These are phyloP conservation scores for Glomus cerebriforme DNA, from an alignment of 192 early-diverging fungal genomes.

Conservation along the genomic window DNA sequence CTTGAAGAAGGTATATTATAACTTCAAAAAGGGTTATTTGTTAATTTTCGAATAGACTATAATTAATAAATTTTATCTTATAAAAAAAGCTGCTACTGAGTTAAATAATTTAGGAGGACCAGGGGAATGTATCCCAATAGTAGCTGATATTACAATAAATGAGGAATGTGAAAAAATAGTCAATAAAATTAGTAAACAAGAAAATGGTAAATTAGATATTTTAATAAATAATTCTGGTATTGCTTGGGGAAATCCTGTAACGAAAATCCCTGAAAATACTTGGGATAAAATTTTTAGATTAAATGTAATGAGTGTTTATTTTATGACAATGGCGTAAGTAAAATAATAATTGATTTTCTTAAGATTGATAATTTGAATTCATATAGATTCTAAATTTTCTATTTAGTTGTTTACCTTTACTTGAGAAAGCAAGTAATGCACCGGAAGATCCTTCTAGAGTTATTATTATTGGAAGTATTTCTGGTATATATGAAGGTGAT, in stretches of 20 bases:
- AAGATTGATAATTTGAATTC: not conserved
- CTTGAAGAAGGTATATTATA: not conserved
- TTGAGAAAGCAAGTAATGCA: slow-evolving; percentile 54
- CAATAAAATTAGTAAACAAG: slow-evolving; percentile 44
- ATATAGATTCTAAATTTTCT: not conserved
- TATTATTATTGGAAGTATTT: slow-evolving; percentile 81
- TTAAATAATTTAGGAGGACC: slow-evolving; percentile 59
- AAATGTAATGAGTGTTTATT: slow-evolving; percentile 18
- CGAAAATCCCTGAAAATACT: not conserved
- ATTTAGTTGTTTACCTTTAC: slow-evolving; percentile 59
- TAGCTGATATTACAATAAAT: slow-evolving; percentile 60
- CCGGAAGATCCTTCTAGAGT: slow-evolving; percentile 64
- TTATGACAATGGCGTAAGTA: slow-evolving; percentile 24
- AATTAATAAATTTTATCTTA: too few relatives aligned
- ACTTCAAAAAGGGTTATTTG: too few relatives aligned
- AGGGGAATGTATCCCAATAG: slow-evolving; percentile 57
- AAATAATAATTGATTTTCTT: not conserved
- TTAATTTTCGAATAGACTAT: too few relatives aligned
- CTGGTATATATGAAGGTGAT: slow-evolving; percentile 36
- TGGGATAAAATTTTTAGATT: slow-evolving; percentile 8
- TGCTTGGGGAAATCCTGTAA: slow-evolving; percentile 16
- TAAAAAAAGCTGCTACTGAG: slow-evolving; percentile 51
- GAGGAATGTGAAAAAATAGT: slow-evolving; percentile 37
- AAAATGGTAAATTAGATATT: slow-evolving; percentile 67
- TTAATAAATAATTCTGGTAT: slow-evolving; percentile 87